phyloP scores from a whole-genome alignment of 805 yeast species.

The Yarrowia osloensis region DNA sequence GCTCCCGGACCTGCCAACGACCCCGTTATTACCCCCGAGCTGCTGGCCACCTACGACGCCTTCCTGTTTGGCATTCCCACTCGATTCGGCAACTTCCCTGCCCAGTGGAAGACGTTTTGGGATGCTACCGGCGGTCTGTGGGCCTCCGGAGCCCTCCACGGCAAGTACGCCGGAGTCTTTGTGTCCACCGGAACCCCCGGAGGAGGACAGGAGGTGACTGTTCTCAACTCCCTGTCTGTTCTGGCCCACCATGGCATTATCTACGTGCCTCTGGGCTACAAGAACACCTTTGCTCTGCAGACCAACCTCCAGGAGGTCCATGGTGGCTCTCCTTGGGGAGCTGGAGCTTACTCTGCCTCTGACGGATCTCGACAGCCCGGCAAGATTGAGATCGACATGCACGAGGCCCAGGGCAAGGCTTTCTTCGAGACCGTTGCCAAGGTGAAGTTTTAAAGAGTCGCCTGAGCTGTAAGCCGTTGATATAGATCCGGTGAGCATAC shows the following conservation, averaged over 20 bases:
- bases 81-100: slow-evolving; percentile 72
- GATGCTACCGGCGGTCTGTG: slow-evolving; percentile 76
- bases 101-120: slow-evolving; percentile 76
- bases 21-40: slow-evolving; percentile 55
- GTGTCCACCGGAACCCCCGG: slow-evolving; percentile 71
- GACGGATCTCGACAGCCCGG: slow-evolving; percentile 75
- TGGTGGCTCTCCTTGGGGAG: slow-evolving; percentile 87
- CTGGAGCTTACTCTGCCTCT: slow-evolving; percentile 72
- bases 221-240: slow-evolving; percentile 57
- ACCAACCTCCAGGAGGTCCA: slow-evolving; percentile 65
- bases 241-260: slow-evolving; percentile 76
- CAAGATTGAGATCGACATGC: slow-evolving; percentile 63
- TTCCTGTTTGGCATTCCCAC: slow-evolving; percentile 80
- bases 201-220: slow-evolving; percentile 77
- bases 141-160: slow-evolving; percentile 67
- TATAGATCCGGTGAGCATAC: too few relatives aligned
- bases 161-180: slow-evolving; percentile 74
- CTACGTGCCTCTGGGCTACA: slow-evolving; percentile 76
- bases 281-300: slow-evolving; percentile 54
- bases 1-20: slow-evolving; percentile 54
- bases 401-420: slow-evolving; percentile 64
- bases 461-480: too few relatives aligned
- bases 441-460: background rate
- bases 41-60: slow-evolving; percentile 65
- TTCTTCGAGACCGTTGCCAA: slow-evolving; percentile 52